Percentiles rank a stretch among this genome's conserved stretches.
Evolutionary conservation across 2,329 filamentous ascomycete genomes (phyloP).

Genomic region (Dactylellina parvicollis): DNA sequence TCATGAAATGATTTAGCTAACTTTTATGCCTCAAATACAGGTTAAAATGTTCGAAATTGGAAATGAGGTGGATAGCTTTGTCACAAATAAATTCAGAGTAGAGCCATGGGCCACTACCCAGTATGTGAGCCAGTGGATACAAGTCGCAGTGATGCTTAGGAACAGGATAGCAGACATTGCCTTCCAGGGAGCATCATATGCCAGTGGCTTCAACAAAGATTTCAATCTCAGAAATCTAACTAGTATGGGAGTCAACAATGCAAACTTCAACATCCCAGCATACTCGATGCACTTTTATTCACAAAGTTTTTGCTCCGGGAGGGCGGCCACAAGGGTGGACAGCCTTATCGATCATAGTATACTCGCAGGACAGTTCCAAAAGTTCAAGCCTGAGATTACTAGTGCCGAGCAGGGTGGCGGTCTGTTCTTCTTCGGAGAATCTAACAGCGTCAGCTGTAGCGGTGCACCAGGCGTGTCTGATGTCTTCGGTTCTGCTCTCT

Average conservation of each 20-base stretch:
- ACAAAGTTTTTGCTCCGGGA: constrained; percentile 2
- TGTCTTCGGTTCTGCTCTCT: constrained; percentile 62
- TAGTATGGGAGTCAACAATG: constrained; percentile 8
- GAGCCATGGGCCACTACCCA: constrained; percentile 1
- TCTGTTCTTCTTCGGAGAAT: constrained; percentile 60
- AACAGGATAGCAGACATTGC: not conserved
- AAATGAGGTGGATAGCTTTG: constrained; percentile 24
- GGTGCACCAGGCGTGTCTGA: constrained; percentile 62
- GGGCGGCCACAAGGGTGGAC: not conserved
- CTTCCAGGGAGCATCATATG: constrained; percentile 10
- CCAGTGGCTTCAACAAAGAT: not conserved
- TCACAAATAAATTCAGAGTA: constrained; percentile 1
- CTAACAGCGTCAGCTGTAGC: constrained; percentile 62
- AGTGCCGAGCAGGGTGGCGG: constrained; percentile 5
- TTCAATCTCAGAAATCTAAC: constrained; percentile 8
- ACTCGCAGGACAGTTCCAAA: constrained; percentile 56
- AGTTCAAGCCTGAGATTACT: constrained; percentile 56
- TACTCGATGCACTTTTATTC: constrained; percentile 26
- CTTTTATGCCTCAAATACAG: too few relatives aligned
- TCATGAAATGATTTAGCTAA: too few relatives aligned
- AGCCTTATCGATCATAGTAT: constrained; percentile 8
- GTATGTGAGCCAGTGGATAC: not conserved
- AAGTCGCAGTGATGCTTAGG: constrained; percentile 2
- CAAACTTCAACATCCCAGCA: constrained; percentile 1
- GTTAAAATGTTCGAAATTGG: constrained; percentile 22